phyloP scores from a whole-genome alignment of 192 early-diverging fungal genomes.

The Dissophora globulifera region DNA sequence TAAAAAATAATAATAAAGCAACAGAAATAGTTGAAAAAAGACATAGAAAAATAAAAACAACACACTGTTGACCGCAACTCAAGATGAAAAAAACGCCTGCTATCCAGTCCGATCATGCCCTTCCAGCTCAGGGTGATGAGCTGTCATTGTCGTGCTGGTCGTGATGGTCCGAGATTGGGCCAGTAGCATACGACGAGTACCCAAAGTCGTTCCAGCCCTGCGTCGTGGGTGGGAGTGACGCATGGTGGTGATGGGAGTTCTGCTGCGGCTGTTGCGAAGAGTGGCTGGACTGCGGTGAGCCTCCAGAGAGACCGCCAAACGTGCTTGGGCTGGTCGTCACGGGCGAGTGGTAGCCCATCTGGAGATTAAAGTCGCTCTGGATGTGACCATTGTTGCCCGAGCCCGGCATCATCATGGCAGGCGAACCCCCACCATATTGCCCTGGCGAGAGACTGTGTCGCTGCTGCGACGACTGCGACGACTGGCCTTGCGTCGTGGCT shows the following conservation, averaged over 20 bases:
- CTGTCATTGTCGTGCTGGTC: slow-evolving; percentile 47
- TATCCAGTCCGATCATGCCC: too few species aligned
- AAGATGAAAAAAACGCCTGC: background rate
- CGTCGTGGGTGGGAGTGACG: slow-evolving; percentile 32
- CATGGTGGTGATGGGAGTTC: slow-evolving; percentile 37
- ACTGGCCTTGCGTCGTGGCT: slow-evolving; percentile 28
- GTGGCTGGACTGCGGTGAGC: slow-evolving; percentile 41
- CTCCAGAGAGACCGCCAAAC: slow-evolving; percentile 22
- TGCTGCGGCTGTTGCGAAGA: slow-evolving; percentile 21
- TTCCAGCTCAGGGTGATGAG: slow-evolving; percentile 34
- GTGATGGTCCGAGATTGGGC: slow-evolving; percentile 47
- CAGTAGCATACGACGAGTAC: slow-evolving; percentile 35
- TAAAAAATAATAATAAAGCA: too few species aligned
- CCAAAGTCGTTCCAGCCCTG: slow-evolving; percentile 47
- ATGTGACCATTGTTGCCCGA: slow-evolving; percentile 38
- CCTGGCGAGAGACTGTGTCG: slow-evolving; percentile 45
- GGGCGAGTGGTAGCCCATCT: slow-evolving; percentile 49
- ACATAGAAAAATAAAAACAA: slow-evolving; percentile 9
- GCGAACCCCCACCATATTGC: slow-evolving; percentile 36
- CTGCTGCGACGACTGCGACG: slow-evolving; percentile 50
- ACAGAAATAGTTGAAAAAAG: too few species aligned
- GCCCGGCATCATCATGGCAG: slow-evolving; percentile 54
- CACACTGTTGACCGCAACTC: background rate
- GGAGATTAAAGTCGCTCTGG: slow-evolving; percentile 40
- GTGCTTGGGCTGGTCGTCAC: slow-evolving; percentile 44